Base-by-base conservation (phyloP, 176 grass and related monocot genomes). In the Triticum turgidum region DNA sequence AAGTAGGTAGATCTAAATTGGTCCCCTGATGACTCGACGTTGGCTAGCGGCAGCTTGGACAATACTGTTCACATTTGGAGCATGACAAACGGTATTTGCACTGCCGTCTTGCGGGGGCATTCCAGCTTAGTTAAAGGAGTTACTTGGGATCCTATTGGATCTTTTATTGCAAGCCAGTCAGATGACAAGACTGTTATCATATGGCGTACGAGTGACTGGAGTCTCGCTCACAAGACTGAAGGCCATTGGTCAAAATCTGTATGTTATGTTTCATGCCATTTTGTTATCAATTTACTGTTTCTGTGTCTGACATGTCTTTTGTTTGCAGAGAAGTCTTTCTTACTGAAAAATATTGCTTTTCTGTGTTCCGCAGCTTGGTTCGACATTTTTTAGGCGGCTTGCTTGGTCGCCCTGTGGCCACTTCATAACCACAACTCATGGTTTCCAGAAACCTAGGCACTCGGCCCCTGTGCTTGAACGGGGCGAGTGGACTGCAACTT, bases 1-100 rank as follows among this genome's bases (percentile, higher is more conserved):
- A 92, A 94, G 76, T 92, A 99, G 97, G 97, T 99, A 69, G 97
- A 99, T 88, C 94, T 99, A 73, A 99, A 94, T 90, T 99, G 97
- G 97, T 99, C 97, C 56, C 94, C 97, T 45, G 94, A 99, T 87
- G 97, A 99, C 74, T 84, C 80, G 79, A 99, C 87, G 38, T 84
- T 99, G 83, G 97, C 97, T 73, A 99, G 94, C 34, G 97, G 94
- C 32, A 94, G 92, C 78, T 91, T 99, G 75, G 97, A 99, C 84
- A 96, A 99, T 65, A 99, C 94, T 73, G 89, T 99, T 69, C 97
- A 99, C 80, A 96, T 99, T 61, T 99, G 97, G 97, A 96, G 86
- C 83, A 87, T 92, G 89, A 77, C 90, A 42, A 99, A 94, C 1
- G 97, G 97, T 75, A 94, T 99, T 44, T 99, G 97, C 88, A 96